These are phyloP conservation scores for Aegilops sharonensis DNA, from an alignment of 176 grass and related monocot genomes.

Conservation along the genomic window DNA sequence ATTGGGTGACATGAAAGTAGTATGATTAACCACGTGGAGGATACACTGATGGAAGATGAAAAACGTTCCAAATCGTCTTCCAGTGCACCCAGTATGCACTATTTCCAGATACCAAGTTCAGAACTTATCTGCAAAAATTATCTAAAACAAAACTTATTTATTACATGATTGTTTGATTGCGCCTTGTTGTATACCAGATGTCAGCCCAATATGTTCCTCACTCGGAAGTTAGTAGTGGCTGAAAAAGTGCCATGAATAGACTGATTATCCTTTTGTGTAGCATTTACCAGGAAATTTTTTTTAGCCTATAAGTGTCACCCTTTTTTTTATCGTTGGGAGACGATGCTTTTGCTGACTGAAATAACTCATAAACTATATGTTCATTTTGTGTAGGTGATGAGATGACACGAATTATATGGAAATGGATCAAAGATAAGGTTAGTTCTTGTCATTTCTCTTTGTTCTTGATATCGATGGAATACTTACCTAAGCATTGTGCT, in stretches of 20 bases:
- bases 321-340: background rate
- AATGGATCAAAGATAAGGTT: conserved; percentile 95
- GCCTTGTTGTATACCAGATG: background rate
- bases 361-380: background rate
- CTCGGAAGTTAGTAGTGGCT: background rate
- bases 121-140: background rate
- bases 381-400: conserved; percentile 59
- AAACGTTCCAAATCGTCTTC: background rate
- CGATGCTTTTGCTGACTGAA: background rate
- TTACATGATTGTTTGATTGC: background rate
- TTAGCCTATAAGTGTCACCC: background rate
- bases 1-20: background rate
- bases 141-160: background rate
- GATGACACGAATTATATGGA: conserved; percentile 90
- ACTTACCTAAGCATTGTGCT: background rate
- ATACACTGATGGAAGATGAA: background rate
- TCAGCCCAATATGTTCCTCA: background rate
- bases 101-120: background rate
- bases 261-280: background rate
- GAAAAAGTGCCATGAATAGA: background rate
- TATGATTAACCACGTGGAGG: background rate
- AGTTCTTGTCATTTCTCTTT: background rate
- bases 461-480: background rate
- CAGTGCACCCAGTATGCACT: background rate
- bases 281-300: background rate